These are phyloP conservation scores for Nidula niveotomentosa DNA, from an alignment of 1,284 basidiomycete genomes.

Conservation along the genomic window DNA sequence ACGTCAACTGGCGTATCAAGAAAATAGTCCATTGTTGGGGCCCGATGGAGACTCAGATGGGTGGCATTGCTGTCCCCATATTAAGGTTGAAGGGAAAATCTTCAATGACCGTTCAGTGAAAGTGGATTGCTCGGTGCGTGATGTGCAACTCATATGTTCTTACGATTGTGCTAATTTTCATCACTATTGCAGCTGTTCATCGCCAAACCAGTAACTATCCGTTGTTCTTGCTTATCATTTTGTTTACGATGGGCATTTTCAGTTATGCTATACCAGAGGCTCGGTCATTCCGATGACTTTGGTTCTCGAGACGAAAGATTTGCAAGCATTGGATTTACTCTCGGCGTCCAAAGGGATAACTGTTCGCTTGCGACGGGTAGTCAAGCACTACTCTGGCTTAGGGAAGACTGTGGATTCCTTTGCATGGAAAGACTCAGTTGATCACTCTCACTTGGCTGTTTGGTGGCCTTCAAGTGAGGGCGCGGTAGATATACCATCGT, in stretches of 20 bases:
- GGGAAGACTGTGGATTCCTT: constrained; percentile 16
- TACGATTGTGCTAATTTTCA: background rate
- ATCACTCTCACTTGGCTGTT: constrained; percentile 27
- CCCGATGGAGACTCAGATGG: constrained; percentile 30
- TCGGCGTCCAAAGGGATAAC: constrained; percentile 28
- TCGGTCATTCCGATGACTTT: constrained; percentile 30
- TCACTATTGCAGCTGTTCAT: constrained; percentile 23
- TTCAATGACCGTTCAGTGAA: constrained; percentile 21
- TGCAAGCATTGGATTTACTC: constrained; percentile 31
- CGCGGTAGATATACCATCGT: constrained; percentile 9
- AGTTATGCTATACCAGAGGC: constrained; percentile 36
- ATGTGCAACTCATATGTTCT: constrained; percentile 9
- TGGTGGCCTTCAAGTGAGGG: constrained; percentile 30
- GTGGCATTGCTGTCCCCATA: constrained; percentile 19
- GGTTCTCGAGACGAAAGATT: constrained; percentile 24
- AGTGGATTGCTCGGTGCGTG: constrained; percentile 19
- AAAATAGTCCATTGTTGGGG: constrained; percentile 24
- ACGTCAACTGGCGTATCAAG: constrained; percentile 34
- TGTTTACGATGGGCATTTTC: background rate
- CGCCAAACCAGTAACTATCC: constrained; percentile 26
- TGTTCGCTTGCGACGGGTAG: constrained; percentile 27
- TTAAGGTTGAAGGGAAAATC: constrained; percentile 20
- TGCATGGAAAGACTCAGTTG: constrained; percentile 24
- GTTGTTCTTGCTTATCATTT: too few species aligned
- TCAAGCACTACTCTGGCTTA: constrained; percentile 21